Base-by-base conservation (phyloP, 2,329 filamentous ascomycete genomes). In the Fusarium sacchari region DNA sequence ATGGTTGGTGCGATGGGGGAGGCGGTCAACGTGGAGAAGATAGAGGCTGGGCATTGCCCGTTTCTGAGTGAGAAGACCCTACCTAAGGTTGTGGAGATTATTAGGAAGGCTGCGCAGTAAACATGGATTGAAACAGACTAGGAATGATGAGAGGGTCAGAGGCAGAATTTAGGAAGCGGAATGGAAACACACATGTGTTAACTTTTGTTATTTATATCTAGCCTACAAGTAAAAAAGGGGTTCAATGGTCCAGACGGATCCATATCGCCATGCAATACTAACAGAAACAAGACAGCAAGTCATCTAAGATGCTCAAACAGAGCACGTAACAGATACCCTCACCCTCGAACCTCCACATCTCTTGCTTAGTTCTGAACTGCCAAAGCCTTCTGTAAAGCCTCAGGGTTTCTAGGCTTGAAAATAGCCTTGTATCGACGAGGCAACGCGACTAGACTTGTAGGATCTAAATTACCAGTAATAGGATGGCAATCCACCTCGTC, bases 361-460 rank as follows among this genome's bases (percentile, higher is more conserved):
- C 10, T 5, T 7, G 3, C 7, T 53, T 3, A 34, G 15, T 36
- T 26, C 11, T 28, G 12, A 8, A 22, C 30, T 4, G 61, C 64
- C 8, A 77, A 43, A 34, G 73, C 75, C 20, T 67, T 73, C 39
- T 72, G 56, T 12, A 77, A 22, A 24, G 62, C 72, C 20, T 77
- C 55, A 5, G 59, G 37, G 18, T 80, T 67, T 3, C 87, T 83
- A 22, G 90, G 90, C 44, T 89, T 85, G 77, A 92, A 91, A 10
- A 82, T 83, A 20, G 89, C 87, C 76, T 86, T 86, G 77, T 89
- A 92, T 44, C 85, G 84, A 60, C 84, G 84, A 13, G 89, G 90
- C 80, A 92, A 87, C 5, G 88, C 87, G 5, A 92, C 90, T 67
- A 92, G 79, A 69, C 89, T 91, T 7, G 88, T 89, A 3, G 89